These are phyloP conservation scores for Tolypocladium ophioglossoides DNA, from an alignment of 2,329 filamentous ascomycete genomes.

Conservation along the genomic window DNA sequence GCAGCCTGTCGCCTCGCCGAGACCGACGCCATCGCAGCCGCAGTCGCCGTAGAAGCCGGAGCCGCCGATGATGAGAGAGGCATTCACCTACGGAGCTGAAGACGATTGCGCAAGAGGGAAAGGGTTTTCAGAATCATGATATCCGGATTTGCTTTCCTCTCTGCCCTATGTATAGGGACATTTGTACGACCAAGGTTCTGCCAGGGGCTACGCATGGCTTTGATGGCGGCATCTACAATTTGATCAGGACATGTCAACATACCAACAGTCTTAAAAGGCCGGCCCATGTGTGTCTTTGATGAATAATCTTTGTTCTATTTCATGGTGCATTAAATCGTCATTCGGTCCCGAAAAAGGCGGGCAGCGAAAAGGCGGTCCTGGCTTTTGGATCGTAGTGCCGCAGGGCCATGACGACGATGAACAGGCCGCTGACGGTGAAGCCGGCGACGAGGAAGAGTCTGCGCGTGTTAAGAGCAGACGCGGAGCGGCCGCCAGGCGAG, in stretches of 20 bases:
- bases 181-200: background rate
- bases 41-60: slow-evolving; percentile 29
- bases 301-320: background rate
- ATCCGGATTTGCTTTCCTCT: background rate
- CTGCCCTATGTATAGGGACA: too few relatives aligned
- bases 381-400: slow-evolving; percentile 3
- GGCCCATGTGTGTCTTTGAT: background rate
- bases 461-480: slow-evolving; percentile 3
- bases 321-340: background rate
- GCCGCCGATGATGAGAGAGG: slow-evolving; percentile 3
- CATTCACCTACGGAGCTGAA: background rate
- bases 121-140: background rate
- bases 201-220: background rate
- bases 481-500: slow-evolving; percentile 5
- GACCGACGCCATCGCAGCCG: slow-evolving; percentile 25
- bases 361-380: background rate
- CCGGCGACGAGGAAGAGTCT: slow-evolving; percentile 5
- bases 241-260: background rate
- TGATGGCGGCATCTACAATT: background rate
- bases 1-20: slow-evolving; percentile 24
- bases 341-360: slow-evolving; percentile 6
- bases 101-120: background rate
- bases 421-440: slow-evolving; percentile 4
- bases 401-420: slow-evolving; percentile 8
- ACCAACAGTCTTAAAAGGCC: too few relatives aligned